phyloP scores from a whole-genome alignment of 352 stramenopile genomes.

The Globisporangium cylindrosporum region DNA sequence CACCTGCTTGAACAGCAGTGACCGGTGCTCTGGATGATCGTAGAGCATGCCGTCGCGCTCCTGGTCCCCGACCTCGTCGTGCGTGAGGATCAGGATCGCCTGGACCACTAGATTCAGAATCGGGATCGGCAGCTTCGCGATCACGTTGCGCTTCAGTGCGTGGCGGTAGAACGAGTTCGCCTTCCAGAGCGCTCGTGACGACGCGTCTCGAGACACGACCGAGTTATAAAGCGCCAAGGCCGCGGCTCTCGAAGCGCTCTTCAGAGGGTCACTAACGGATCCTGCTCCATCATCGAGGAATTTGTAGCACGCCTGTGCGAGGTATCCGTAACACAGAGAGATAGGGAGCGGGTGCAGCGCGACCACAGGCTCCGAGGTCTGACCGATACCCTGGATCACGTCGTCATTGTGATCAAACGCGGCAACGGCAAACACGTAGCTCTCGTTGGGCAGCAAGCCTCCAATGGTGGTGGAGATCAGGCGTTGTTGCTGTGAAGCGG shows the following conservation, averaged over 20 bases:
- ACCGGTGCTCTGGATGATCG: conserved; percentile 29
- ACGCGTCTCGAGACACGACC: conserved; percentile 34
- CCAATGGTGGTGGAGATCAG: conserved; percentile 43
- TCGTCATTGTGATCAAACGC: conserved; percentile 66
- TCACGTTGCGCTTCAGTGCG: conserved; percentile 36
- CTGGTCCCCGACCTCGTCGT: conserved; percentile 40
- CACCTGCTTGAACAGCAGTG: conserved; percentile 34
- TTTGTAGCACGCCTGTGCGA: conserved; percentile 53
- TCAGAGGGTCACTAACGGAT: background rate
- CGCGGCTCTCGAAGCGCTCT: conserved; percentile 35
- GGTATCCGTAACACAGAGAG: conserved; percentile 64
- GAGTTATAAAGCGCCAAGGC: conserved; percentile 39
- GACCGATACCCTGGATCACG: conserved; percentile 64
- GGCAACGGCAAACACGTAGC: conserved; percentile 81
- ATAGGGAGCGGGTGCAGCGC: conserved; percentile 68
- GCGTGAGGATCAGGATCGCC: conserved; percentile 53
- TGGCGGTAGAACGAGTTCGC: conserved; percentile 64
- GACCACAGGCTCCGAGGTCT: conserved; percentile 55
- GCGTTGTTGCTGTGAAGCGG: background rate
- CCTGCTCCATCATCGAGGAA: conserved; percentile 6
- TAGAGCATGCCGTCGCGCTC: conserved; percentile 41
- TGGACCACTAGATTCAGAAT: conserved; percentile 47
- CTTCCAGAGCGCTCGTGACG: conserved; percentile 39
- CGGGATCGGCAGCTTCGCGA: conserved; percentile 50
- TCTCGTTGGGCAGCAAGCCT: conserved; percentile 60